Percentiles rank a stretch among this genome's conserved stretches.
Evolutionary conservation across 257 asterid species (phyloP).

Genomic region (Jacaranda mimosifolia): DNA sequence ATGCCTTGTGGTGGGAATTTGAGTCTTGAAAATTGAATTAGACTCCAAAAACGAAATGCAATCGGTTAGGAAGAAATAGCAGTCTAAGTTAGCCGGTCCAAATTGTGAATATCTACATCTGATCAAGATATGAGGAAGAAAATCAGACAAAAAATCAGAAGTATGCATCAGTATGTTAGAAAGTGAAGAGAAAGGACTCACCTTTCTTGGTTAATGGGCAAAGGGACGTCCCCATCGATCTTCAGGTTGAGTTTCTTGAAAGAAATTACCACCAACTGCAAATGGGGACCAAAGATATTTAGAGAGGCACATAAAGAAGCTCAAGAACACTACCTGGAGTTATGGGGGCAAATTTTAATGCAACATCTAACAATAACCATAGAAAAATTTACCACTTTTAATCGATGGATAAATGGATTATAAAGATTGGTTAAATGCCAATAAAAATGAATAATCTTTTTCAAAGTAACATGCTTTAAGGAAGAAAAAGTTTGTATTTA

Average conservation of each 20-base stretch:
- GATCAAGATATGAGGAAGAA: slow-evolving; percentile 45
- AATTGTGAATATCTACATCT: slow-evolving; percentile 71
- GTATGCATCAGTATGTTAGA: slow-evolving; percentile 54
- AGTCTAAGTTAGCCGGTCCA: slow-evolving; percentile 57
- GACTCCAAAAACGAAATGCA: slow-evolving; percentile 41
- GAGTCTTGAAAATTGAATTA: slow-evolving; percentile 36
- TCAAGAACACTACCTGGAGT: slow-evolving; percentile 31
- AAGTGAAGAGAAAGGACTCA: slow-evolving; percentile 49
- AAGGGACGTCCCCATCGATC: slow-evolving; percentile 66
- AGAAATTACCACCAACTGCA: slow-evolving; percentile 51
- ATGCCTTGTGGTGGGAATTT: slow-evolving; percentile 33
- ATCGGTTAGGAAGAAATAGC: slow-evolving; percentile 38
- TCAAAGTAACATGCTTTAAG: neutral
- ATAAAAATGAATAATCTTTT: neutral
- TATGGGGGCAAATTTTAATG: slow-evolving; percentile 32
- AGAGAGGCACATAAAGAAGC: slow-evolving; percentile 13
- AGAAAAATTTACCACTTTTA: neutral
- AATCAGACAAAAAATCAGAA: slow-evolving; percentile 46
- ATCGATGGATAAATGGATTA: too few relatives aligned
- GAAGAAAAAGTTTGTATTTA: neutral
- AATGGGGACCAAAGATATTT: slow-evolving; percentile 43
- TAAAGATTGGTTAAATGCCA: neutral
- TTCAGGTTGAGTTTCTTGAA: slow-evolving; percentile 56
- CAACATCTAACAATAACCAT: slow-evolving; percentile 12
- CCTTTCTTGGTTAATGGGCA: slow-evolving; percentile 67